Evolutionary conservation across 371 early-diverging fungal species (phyloP), one percentile per base, ranked within the genome.

Genomic region (Phascolomyces articulosus): DNA sequence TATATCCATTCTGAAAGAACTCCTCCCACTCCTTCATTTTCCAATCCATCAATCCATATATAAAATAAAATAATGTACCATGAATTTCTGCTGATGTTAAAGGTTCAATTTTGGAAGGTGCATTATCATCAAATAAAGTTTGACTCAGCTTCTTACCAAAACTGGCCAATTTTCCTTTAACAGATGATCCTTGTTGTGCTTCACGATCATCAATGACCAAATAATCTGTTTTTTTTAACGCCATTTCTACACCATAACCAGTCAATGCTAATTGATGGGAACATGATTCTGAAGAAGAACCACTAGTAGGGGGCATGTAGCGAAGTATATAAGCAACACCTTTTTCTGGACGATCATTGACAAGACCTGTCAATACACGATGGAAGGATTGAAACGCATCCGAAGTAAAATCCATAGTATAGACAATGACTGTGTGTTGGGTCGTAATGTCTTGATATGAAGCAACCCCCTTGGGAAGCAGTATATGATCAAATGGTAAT

Each of bases 211-310:
- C 98, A 27, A 90, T 89, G 9, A 95, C 96, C 64, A 91, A 89
- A 78, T 98, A 98, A 69, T 98, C 98, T 8, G 95, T 94, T 60
- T 87, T 95, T 75, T 98, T 98, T 31, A 98, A 68, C 4, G 90
- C 92, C 62, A 98, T 77, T 71, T 95, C 95, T 3, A 94, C 95
- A 13, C 96, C 96, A 70, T 95, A 98, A 40, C 98, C 98, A 4
- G 91, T 72, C 24, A 98, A 74, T 8, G 80, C 72, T 23, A 92
- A 31, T 10, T 27, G 23, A 9, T 28, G 44, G 4, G 8, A 4
- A 41, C 38, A 6, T 62, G 51, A 23, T 55, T 3, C 44, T 44
- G 44, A 18, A 8, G 16, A 34, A 34, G 38, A 6, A 44, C 27
- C 49, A 27, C 34, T 21, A 10, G 48, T 27, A 10, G 81, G 62